Base-by-base conservation (phyloP, 345 rosid species). In the Eucalyptus marginata region DNA sequence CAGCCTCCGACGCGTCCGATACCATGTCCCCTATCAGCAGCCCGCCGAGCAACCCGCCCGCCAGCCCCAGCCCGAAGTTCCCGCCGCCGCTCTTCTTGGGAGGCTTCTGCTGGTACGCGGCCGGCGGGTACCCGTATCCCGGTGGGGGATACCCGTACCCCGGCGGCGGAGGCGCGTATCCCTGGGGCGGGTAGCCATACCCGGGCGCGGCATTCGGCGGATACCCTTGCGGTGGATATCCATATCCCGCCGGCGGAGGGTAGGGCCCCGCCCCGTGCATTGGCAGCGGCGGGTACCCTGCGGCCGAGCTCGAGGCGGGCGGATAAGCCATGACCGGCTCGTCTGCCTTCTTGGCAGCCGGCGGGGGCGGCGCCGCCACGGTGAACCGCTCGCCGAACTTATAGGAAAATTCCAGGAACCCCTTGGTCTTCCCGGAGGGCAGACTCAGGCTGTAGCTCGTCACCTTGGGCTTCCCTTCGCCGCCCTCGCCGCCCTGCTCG, bases 1-100 rank as follows among this genome's bases (percentile, higher is more conserved):
- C 90, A 3, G 86, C 88, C 0, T 86, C 91, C 13, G 31, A n/a
- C 13, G 14, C 91, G 59, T 90, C 92, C 1, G 88, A 90, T 8
- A 91, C 88, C 93, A 90, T 90, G 49, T 90, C 93, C 18, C 92
- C 91, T 14, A 90, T 66, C 90, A 93, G 64, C 87, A 91, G 66
- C 33, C 94, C 93, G 20, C 93, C 94, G 86, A 93, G 90, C 83
- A 91, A 84, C 46, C 93, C 93, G 43, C 93, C 94, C 7, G 91
- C 93, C 66, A 93, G 31, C 54, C 93, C 93, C 62, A 92, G 80
- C 12, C 93, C 94, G 49, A 93, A 18, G 22, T 90, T 90, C 80
- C 91, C 31, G 71, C 88, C 88, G 6, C 90, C 86, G 49, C 80
- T 54, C 49, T 88, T 93, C 89, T 85, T 91, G 20, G 87, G 93